phyloP scores from a whole-genome alignment of 2,329 filamentous ascomycete genomes.

The Zasmidium citrigriseum region DNA sequence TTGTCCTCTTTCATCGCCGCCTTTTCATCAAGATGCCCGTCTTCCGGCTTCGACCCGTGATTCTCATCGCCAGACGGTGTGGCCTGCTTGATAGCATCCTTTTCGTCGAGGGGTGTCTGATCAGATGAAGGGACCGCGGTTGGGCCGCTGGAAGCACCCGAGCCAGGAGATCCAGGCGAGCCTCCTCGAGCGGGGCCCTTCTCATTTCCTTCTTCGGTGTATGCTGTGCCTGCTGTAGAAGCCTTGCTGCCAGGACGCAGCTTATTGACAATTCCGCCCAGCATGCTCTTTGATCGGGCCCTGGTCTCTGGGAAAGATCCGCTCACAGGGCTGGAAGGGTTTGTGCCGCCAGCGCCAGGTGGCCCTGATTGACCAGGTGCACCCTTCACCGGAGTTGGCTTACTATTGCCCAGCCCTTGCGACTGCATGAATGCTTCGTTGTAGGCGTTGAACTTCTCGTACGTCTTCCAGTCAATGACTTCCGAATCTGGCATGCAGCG shows the following conservation, averaged over 20 bases:
- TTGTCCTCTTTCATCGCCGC: slow-evolving; percentile 30
- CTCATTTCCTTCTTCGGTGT: slow-evolving; percentile 28
- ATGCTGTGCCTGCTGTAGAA: slow-evolving; percentile 18
- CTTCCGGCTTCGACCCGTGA: slow-evolving; percentile 11
- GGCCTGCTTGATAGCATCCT: slow-evolving; percentile 14
- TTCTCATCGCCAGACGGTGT: slow-evolving; percentile 9
- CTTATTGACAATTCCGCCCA: slow-evolving; percentile 36
- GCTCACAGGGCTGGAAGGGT: slow-evolving; percentile 15
- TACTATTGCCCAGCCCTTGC: slow-evolving; percentile 57
- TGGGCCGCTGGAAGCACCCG: slow-evolving; percentile 26
- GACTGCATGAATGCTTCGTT: slow-evolving; percentile 72
- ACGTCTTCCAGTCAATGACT: slow-evolving; percentile 89
- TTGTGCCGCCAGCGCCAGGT: slow-evolving; percentile 42
- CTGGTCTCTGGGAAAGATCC: slow-evolving; percentile 1
- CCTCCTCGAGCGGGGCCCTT: slow-evolving; percentile 17
- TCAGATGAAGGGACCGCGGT: slow-evolving; percentile 32
- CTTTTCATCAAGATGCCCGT: slow-evolving; percentile 34
- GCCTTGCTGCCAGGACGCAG: slow-evolving; percentile 33
- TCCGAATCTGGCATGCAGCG: slow-evolving; percentile 96
- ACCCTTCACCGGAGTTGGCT: slow-evolving; percentile 51
- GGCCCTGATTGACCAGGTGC: slow-evolving; percentile 52
- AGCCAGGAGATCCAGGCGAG: slow-evolving; percentile 25
- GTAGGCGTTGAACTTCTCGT: slow-evolving; percentile 81
- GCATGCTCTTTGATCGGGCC: slow-evolving; percentile 23
- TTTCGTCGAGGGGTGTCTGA: slow-evolving; percentile 30